Evolutionary conservation across 2,329 filamentous ascomycete species (phyloP), one percentile per base, ranked within the genome.

Genomic region (Bimuria novae-zelandiae): DNA sequence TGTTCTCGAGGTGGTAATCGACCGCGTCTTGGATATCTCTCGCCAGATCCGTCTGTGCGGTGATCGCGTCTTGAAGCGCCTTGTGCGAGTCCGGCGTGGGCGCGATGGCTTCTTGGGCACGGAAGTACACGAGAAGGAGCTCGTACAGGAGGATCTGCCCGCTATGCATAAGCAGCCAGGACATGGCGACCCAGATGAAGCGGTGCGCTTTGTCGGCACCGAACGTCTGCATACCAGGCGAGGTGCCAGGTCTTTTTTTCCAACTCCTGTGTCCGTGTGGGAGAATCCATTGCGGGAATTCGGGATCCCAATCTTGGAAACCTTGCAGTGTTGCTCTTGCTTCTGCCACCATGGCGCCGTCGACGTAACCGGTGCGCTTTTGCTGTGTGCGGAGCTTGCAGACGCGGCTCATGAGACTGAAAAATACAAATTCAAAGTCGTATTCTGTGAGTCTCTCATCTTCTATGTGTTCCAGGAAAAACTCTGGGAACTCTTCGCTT

Each of bases 141-240:
- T 61, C 56, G 12, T 50, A 46, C 1, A 55, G 42, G 17, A 63
- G 42, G 12, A 61, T 47, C 6, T 45, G 44, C 2, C 49, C 36
- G 12, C 47, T 48, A 3, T 51, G 52, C 4, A 54, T 32, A 19
- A 57, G 40, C 21, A 60, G 37, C 56, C 59, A 63, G 23, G 45
- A 43, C 10, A 43, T 53, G 10, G 56, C 47, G 3, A 53, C 29
- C 54, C 54, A 58, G 22, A 58, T 25, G 29, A 52, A 52, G 21
- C 36, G 52, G 30, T 61, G 54, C 7, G 37, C 47, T 22, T 54
- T 50, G 17, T 52, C 47, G 23, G 30, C 19, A 16, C 47, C 25
- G 8, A n/a, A 22, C n/a, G 19, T 29, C 3, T 35, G 25, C n/a
- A 22, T 22, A 10, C 19, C 36, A 19, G 36, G 36, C 10, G 19